Evolutionary conservation across 108 stramenopile genomes (phyloP), one percentile per base, ranked within the genome.

Genomic region (Pseudonitzschia multiseries): DNA sequence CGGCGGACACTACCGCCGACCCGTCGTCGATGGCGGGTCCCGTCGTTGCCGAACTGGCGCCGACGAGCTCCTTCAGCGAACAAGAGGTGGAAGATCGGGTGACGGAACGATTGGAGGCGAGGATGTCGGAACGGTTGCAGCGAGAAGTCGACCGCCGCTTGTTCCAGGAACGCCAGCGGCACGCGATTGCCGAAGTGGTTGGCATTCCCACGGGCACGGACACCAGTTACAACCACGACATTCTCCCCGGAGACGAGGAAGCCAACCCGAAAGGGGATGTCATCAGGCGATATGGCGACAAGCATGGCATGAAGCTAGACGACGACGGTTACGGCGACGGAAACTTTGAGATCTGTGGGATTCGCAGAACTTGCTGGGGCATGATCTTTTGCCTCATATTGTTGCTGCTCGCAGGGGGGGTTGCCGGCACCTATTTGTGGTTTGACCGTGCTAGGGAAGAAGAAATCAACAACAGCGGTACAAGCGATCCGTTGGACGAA

Each of bases 361-460:
- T 67, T 50, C 66, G 66, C 36, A 32, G 66, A 50, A 67, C 44
- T n/a, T 67, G 66, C 22, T 67, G 66, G 66, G 65, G 66, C 3
- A 21, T 67, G 66, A 48, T 67, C 46, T 13, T 67, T 4, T 67
- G 66, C 27, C 22, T 50, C 40, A 27, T 67, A 0, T 1, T 67
- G 46, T 14, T 67, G 24, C 36, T 67, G 1, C 8, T 48, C 21
- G 26, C 48, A 22, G 66, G 43, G 21, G 66, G 66, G 2, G 44
- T 48, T 1, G 66, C 26, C 13, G 44, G 66, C 3, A 50, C 66
- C 24, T 28, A n/a, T 29, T 27, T 67, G 43, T 67, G 66, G 66
- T 62, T 33, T 62, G 26, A 14, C 26, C 66, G 66, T 8, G 43
- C 43, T 6, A 67, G 66, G 22, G 46, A 50, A 67, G 24, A 10